Evolutionary conservation across 768 basidiomycete genomes (phyloP).

Genomic region (Omphalotus guepiniiformis): DNA sequence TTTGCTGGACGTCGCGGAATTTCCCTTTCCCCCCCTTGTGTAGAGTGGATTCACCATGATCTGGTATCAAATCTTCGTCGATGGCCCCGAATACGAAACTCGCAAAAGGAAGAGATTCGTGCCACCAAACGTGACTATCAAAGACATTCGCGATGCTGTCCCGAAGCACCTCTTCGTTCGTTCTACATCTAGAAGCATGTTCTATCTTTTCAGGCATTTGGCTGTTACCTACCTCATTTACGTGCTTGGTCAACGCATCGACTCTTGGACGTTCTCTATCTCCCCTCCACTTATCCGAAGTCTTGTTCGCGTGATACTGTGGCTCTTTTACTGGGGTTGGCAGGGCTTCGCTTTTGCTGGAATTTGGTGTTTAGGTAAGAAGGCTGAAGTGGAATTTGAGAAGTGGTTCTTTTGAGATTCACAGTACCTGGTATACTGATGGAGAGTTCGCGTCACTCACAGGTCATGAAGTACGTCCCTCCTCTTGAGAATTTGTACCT

Average conservation of each 20-base stretch:
- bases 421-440: neutral
- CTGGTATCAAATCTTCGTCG: conserved; percentile 40
- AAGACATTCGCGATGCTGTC: conserved; percentile 43
- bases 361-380: conserved; percentile 40
- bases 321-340: conserved; percentile 48
- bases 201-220: conserved; percentile 41
- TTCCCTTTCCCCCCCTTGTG: too few relatives aligned
- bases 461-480: conserved; percentile 40
- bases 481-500: neutral
- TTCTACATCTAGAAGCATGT: conserved; percentile 38
- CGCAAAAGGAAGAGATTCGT: conserved; percentile 35
- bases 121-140: conserved; percentile 36
- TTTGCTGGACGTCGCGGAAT: too few relatives aligned
- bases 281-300: conserved; percentile 4
- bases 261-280: neutral
- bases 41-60: conserved; percentile 28
- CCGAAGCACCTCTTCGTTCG: conserved; percentile 43
- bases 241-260: conserved; percentile 32
- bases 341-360: conserved; percentile 44
- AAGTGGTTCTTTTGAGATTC: neutral
- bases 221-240: conserved; percentile 35
- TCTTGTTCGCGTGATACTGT: conserved; percentile 26
- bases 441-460: neutral
- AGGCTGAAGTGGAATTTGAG: too few relatives aligned
- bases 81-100: conserved; percentile 47